A percentile compares a stretch with the other conserved stretches of the same genome.
These are phyloP conservation scores for Russula foetens DNA, from an alignment of 768 basidiomycete species.

Conservation along the genomic window DNA sequence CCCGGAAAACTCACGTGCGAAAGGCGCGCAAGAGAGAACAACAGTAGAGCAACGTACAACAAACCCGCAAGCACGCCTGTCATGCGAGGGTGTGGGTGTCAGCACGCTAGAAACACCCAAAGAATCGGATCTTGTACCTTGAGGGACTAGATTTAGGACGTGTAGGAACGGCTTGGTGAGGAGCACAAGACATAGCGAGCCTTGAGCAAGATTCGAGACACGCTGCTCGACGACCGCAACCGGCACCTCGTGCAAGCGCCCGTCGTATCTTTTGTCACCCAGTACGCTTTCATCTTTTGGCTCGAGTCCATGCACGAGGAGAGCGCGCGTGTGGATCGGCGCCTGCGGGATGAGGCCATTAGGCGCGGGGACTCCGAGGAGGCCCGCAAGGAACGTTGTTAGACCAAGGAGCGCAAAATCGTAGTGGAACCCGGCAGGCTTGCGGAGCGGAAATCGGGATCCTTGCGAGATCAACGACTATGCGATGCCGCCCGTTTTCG, in stretches of 20 bases:
- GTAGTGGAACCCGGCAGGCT: slow-evolving; percentile 80
- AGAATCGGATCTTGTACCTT: slow-evolving; percentile 32
- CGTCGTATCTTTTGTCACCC: slow-evolving; percentile 22
- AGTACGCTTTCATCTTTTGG: slow-evolving; percentile 32
- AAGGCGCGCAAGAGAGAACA: background rate
- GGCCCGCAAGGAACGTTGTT: slow-evolving; percentile 80
- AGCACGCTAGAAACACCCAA: slow-evolving; percentile 12
- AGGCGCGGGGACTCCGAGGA: slow-evolving; percentile 82
- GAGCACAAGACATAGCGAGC: slow-evolving; percentile 67
- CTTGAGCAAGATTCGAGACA: slow-evolving; percentile 86
- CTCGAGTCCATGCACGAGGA: slow-evolving; percentile 56
- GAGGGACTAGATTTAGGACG: slow-evolving; percentile 69
- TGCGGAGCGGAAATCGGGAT: slow-evolving; percentile 80
- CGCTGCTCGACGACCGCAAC: slow-evolving; percentile 84
- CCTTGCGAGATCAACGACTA: slow-evolving; percentile 91
- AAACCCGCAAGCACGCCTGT: slow-evolving; percentile 71
- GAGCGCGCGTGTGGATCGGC: slow-evolving; percentile 84
- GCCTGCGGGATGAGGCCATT: slow-evolving; percentile 84
- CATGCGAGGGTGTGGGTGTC: background rate
- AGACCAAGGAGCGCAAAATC: slow-evolving; percentile 90
- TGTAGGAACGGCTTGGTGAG: slow-evolving; percentile 79
- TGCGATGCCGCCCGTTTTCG: background rate
- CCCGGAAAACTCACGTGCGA: background rate
- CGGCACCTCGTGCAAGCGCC: slow-evolving; percentile 40
- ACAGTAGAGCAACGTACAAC: slow-evolving; percentile 45